These are phyloP conservation scores for Penicillium sumatraense DNA, from an alignment of 2,329 filamentous ascomycete genomes.

Conservation along the genomic window DNA sequence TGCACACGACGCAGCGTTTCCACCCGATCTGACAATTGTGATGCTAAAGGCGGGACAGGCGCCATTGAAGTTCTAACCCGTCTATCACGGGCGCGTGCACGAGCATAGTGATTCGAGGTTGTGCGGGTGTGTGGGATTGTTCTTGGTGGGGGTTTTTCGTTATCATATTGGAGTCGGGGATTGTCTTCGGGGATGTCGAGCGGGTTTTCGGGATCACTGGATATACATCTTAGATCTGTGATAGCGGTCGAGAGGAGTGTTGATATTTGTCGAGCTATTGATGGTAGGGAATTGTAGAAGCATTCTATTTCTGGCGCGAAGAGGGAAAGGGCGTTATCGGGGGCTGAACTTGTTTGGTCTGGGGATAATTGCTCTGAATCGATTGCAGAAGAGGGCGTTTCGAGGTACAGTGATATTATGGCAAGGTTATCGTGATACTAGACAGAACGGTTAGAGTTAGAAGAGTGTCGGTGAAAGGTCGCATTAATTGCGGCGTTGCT, in stretches of 20 bases:
- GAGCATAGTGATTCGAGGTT: slow-evolving; percentile 20
- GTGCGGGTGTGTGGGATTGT: slow-evolving; percentile 5
- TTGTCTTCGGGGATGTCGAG: slow-evolving; percentile 9
- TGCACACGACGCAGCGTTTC: slow-evolving; percentile 35
- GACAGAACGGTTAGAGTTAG: not conserved
- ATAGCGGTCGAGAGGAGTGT: slow-evolving; percentile 29
- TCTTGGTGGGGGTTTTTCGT: not conserved
- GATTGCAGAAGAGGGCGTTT: slow-evolving; percentile 30
- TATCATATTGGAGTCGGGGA: not conserved
- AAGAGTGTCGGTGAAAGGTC: not conserved
- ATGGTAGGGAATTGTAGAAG: slow-evolving; percentile 38
- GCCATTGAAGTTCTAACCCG: slow-evolving; percentile 29
- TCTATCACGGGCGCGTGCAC: slow-evolving; percentile 25
- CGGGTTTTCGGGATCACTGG: slow-evolving; percentile 22
- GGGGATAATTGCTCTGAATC: slow-evolving; percentile 17
- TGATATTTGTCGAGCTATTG: slow-evolving; percentile 30
- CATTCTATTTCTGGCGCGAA: slow-evolving; percentile 40
- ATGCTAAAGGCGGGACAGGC: slow-evolving; percentile 26
- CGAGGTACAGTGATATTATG: slow-evolving; percentile 44
- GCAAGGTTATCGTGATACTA: slow-evolving; percentile 42
- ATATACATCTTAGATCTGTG: slow-evolving; percentile 30
- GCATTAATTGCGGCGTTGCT: too few relatives aligned
- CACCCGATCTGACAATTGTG: slow-evolving; percentile 34
- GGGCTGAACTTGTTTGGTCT: slow-evolving; percentile 1
- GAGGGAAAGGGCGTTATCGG: slow-evolving; percentile 34